Conservation (phyloP, 179 eudicot genomes). For the Gypsophila paniculata region DNA sequence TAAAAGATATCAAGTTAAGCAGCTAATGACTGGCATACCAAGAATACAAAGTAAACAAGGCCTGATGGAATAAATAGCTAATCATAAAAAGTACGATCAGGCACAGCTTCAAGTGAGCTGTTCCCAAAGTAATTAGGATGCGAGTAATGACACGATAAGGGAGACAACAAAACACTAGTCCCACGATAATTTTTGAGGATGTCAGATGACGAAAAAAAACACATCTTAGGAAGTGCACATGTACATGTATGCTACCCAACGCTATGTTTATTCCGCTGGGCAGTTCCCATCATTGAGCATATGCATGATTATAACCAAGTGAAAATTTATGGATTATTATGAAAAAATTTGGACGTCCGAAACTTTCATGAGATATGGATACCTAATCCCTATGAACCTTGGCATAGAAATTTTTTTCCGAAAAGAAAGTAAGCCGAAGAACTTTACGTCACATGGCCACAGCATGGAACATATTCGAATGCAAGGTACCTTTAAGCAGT, state of each 20-base stretch:
- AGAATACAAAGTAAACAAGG: background rate
- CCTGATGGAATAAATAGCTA: background rate
- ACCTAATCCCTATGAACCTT: background rate
- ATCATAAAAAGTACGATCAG: background rate
- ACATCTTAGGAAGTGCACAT: background rate
- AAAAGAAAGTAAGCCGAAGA: background rate
- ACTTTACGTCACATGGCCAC: conserved; percentile 10
- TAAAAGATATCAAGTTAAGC: background rate
- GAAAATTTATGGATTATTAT: background rate
- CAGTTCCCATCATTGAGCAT: background rate
- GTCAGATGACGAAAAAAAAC: background rate
- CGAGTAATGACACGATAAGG: background rate
- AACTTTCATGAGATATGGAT: conserved; percentile 4
- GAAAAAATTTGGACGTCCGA: background rate
- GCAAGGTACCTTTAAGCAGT: conserved; percentile 80
- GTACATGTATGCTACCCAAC: background rate
- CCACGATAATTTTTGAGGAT: no score
- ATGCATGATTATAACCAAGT: conserved; percentile 1
- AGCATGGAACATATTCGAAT: conserved; percentile 2
- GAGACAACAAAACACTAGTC: background rate
- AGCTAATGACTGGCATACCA: background rate
- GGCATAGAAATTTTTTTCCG: background rate
- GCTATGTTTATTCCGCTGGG: background rate
- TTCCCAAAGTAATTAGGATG: background rate
- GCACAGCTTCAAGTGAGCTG: background rate